A percentile compares a stretch with the other conserved stretches of the same genome.
Conservation (phyloP, 2,329 filamentous ascomycete species). For the Aspergillus ruber region DNA sequence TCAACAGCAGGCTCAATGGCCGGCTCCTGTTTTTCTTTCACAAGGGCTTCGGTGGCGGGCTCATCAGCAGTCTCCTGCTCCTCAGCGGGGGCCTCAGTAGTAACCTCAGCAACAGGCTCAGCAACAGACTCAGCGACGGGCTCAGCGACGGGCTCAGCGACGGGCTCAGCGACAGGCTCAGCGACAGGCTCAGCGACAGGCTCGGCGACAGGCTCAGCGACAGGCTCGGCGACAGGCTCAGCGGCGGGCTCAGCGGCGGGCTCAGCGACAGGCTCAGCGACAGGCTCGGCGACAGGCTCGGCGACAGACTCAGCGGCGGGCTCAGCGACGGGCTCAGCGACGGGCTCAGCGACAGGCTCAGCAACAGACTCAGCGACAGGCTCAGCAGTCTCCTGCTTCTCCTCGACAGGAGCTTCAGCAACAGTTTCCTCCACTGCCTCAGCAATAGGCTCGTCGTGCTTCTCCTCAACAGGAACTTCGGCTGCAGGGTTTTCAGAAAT, state of each 20-base stretch:
- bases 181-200: too few species aligned
- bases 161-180: not conserved
- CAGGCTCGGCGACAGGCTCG: conserved; percentile 1
- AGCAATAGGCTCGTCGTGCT: not conserved
- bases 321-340: not conserved
- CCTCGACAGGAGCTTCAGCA: not conserved
- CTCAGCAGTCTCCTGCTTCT: not conserved
- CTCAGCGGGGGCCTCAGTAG: too few species aligned
- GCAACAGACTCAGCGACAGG: not conserved
- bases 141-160: not conserved
- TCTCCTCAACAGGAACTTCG: not conserved
- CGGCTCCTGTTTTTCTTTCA: not conserved
- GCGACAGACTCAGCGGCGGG: not conserved
- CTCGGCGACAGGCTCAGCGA: not conserved
- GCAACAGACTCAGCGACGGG: too few species aligned
- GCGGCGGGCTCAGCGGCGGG: not conserved
- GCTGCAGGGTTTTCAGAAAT: conserved; percentile 1
- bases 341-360: too few species aligned
- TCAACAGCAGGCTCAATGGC: not conserved
- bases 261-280: not conserved
- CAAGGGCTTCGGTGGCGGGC: too few species aligned
- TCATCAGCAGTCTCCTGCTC: not conserved
- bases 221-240: not conserved
- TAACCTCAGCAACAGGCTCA: too few species aligned
- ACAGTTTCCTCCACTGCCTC: not conserved